A percentile compares a stretch with the other conserved stretches of the same genome.
phyloP scores from a whole-genome alignment of 495 filamentous ascomycete genomes.

The Penicillium alfredii region DNA sequence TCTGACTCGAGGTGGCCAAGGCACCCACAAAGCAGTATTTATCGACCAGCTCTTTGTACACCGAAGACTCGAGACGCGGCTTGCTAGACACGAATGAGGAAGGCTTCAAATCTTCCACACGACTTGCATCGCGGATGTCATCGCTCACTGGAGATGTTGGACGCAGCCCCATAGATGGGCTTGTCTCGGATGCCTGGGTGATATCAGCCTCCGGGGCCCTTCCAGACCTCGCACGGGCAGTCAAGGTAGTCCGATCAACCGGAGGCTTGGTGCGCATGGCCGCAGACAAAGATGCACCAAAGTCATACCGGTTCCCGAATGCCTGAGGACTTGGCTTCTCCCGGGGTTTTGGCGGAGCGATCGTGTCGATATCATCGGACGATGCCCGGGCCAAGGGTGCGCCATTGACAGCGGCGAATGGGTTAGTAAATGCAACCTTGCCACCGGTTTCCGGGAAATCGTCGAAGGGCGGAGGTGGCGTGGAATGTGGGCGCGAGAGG shows the following conservation, averaged over 20 bases:
- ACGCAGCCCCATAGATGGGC: constrained; percentile 7
- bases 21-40: constrained; percentile 98
- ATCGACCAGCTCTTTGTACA: constrained; percentile 90
- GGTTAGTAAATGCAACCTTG: constrained; percentile 50
- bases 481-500: constrained; percentile 51
- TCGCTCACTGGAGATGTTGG: constrained; percentile 19
- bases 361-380: constrained; percentile 31
- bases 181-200: constrained; percentile 11
- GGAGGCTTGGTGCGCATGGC: constrained; percentile 61
- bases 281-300: constrained; percentile 76
- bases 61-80: constrained; percentile 68
- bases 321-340: constrained; percentile 62
- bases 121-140: constrained; percentile 8
- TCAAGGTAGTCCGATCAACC: constrained; percentile 45
- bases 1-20: constrained; percentile 9
- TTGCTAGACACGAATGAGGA: constrained; percentile 51
- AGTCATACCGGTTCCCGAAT: constrained; percentile 90
- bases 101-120: constrained; percentile 32
- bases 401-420: constrained; percentile 48
- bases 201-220: constrained; percentile 3
- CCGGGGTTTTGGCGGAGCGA: constrained; percentile 45
- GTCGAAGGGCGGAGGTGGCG: constrained; percentile 58
- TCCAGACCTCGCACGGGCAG: constrained; percentile 33
- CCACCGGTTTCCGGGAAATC: constrained; percentile 61
- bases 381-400: constrained; percentile 34